A percentile compares a stretch with the other conserved stretches of the same genome.
phyloP scores from a whole-genome alignment of 2,329 filamentous ascomycete species.

The Aspergillus viridinutans region DNA sequence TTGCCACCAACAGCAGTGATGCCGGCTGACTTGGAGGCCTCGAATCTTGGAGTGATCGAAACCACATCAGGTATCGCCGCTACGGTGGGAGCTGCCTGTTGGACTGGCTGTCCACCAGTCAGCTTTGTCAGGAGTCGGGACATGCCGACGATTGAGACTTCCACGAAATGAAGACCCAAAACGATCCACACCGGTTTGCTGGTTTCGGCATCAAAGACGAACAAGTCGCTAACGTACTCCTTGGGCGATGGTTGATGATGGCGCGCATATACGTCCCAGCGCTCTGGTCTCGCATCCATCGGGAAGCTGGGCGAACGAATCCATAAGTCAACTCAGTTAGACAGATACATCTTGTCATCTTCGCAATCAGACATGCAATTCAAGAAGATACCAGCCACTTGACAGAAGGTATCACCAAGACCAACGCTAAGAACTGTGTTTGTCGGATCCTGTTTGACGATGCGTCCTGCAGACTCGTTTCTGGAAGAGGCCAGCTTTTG shows the following conservation, averaged over 20 bases:
- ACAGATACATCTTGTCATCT: too few species aligned
- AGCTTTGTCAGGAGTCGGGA: too few species aligned
- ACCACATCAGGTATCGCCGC: too few species aligned
- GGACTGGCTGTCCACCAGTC: too few species aligned
- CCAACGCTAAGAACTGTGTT: slow-evolving; percentile 21
- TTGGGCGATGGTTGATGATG: slow-evolving; percentile 16
- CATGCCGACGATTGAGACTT: slow-evolving; percentile 21
- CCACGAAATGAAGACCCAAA: slow-evolving; percentile 25
- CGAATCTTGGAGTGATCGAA: too few species aligned
- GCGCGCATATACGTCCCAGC: slow-evolving; percentile 21
- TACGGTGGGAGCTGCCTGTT: too few species aligned
- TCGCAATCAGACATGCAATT: slow-evolving; percentile 32
- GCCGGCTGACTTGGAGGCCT: too few species aligned
- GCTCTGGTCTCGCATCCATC: slow-evolving; percentile 18
- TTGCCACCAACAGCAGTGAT: too few species aligned
- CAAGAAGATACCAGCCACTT: slow-evolving; percentile 32
- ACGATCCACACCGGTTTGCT: slow-evolving; percentile 23
- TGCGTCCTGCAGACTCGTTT: slow-evolving; percentile 18
- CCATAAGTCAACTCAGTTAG: slow-evolving; percentile 23
- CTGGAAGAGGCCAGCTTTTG: slow-evolving; percentile 17
- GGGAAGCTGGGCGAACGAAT: slow-evolving; percentile 26
- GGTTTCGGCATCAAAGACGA: slow-evolving; percentile 26
- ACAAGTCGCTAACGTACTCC: slow-evolving; percentile 24
- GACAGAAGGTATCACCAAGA: slow-evolving; percentile 23
- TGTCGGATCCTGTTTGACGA: slow-evolving; percentile 9